Evolutionary conservation across 2,329 filamentous ascomycete species (phyloP), one percentile per base, ranked within the genome.

Genomic region (Pseudogymnoascus pannorum): DNA sequence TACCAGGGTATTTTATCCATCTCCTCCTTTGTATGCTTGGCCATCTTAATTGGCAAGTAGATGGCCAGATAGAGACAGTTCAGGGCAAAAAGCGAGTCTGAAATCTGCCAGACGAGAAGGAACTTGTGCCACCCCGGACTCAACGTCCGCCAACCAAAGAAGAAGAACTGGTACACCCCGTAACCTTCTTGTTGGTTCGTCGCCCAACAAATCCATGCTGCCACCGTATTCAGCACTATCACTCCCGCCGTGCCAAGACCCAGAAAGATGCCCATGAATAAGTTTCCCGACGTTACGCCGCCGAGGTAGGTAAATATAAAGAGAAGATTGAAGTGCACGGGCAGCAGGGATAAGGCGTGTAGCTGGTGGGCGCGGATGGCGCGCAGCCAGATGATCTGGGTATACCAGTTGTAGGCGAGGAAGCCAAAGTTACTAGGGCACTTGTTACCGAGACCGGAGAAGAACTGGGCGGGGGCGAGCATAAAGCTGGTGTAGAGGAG

Each of bases 371-470:
- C 20, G 12, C 22, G 24, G 42, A 62, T 57, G 29, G 61, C 61
- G 11, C 16, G 14, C 4, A 58, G 48, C 61, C 60, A 63, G 6
- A 9, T 18, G 24, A 63, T 40, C 57, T 63, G 61, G 18, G 59
- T 63, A 44, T 63, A 63, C 38, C 59, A 63, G 61, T 62, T 63
- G 61, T 62, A 63, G 38, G 60, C 61, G 9, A 63, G 59, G 24
- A 63, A 63, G 29, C 61, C 61, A 11, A 62, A 5, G 42, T 63
- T 63, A 44, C 60, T 62, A 16, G 61, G 61, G 22, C 60, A 63
- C 60, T 63, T 58, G 42, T 54, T 63, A 3, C 61, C 60, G 40
- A 63, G 33, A 3, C 61, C 61, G 5, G 61, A 63, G 22, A 62
- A 26, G 60, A 58, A 63, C 31, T 63, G 61, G 24, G 61, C 60